phyloP scores from a whole-genome alignment of 306 rosid genomes.

The Quercus suber region DNA sequence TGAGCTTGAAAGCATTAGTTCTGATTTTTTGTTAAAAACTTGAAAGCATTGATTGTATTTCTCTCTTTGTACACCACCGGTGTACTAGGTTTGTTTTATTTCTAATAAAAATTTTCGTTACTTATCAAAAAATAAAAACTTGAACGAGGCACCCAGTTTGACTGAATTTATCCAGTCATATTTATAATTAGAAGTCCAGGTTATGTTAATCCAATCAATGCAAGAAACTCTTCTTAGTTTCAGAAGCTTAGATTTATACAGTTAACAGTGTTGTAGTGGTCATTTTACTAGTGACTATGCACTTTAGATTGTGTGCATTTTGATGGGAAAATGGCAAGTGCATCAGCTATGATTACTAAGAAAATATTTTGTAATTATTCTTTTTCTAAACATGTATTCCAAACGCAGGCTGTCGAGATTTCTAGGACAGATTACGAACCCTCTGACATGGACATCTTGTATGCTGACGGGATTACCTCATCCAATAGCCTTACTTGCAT shows the following conservation, averaged over 20 bases:
- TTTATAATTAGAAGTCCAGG: neutral
- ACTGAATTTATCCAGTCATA: neutral
- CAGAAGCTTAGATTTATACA: neutral
- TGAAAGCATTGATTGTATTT: too few species aligned
- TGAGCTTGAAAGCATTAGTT: neutral
- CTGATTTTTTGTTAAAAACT: neutral
- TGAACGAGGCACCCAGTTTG: neutral
- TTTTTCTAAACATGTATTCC: conserved; percentile 11
- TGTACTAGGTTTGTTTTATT: too few species aligned
- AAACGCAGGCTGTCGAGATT: conserved; percentile 66
- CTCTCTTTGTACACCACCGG: too few species aligned
- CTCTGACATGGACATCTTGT: conserved; percentile 66
- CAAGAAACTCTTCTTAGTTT: neutral
- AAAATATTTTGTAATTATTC: neutral
- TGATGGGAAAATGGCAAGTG: conserved; percentile 11
- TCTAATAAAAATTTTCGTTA: too few species aligned
- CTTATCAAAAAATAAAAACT: neutral
- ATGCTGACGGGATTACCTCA: conserved; percentile 64
- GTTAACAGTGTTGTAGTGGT: neutral
- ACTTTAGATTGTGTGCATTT: conserved; percentile 13
- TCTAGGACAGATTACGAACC: conserved; percentile 57
- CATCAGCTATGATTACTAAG: neutral
- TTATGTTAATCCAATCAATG: neutral
- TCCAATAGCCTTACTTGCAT: conserved; percentile 53
- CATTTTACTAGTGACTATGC: neutral